A percentile compares a stretch with the other conserved stretches of the same genome.
Evolutionary conservation across 2,329 filamentous ascomycete species (phyloP).

Genomic region (Myriosclerotinia duriaeana): DNA sequence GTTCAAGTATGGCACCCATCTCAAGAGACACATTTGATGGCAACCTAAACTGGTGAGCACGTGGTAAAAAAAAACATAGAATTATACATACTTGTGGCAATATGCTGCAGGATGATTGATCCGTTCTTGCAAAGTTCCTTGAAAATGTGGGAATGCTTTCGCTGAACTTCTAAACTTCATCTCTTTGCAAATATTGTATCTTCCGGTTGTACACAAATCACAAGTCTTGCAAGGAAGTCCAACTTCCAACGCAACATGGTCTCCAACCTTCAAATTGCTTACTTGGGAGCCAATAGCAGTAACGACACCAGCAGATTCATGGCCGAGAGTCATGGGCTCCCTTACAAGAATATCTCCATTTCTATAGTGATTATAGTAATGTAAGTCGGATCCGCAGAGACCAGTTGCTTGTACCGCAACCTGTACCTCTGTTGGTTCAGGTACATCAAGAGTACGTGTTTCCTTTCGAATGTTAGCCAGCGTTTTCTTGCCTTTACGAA

Average conservation of each 20-base stretch:
- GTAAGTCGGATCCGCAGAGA: slow-evolving; percentile 94
- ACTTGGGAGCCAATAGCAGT: slow-evolving; percentile 80
- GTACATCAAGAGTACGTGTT: slow-evolving; percentile 34
- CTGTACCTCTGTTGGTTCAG: slow-evolving; percentile 63
- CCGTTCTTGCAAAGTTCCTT: slow-evolving; percentile 41
- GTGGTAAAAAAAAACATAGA: not conserved
- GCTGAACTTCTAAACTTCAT: slow-evolving; percentile 42
- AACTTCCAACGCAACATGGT: slow-evolving; percentile 90
- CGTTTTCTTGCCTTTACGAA: not conserved
- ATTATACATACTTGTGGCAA: slow-evolving; percentile 71
- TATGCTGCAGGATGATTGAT: slow-evolving; percentile 91
- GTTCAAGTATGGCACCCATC: slow-evolving; percentile 86
- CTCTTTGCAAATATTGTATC: slow-evolving; percentile 89
- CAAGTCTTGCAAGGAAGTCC: slow-evolving; percentile 89
- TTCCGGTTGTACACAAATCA: slow-evolving; percentile 83
- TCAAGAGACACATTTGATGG: slow-evolving; percentile 79
- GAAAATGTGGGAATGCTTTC: slow-evolving; percentile 41
- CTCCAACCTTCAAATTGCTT: slow-evolving; percentile 73
- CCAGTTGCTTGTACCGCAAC: slow-evolving; percentile 89
- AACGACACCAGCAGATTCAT: slow-evolving; percentile 85
- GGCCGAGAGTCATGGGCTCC: slow-evolving; percentile 85
- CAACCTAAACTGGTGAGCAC: slow-evolving; percentile 32
- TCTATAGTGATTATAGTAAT: slow-evolving; percentile 94
- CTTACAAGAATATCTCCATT: slow-evolving; percentile 95
- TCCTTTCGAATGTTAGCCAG: slow-evolving; percentile 32